Conservation (phyloP, 163 green algal genomes). For the Scenedesmus sp. region DNA sequence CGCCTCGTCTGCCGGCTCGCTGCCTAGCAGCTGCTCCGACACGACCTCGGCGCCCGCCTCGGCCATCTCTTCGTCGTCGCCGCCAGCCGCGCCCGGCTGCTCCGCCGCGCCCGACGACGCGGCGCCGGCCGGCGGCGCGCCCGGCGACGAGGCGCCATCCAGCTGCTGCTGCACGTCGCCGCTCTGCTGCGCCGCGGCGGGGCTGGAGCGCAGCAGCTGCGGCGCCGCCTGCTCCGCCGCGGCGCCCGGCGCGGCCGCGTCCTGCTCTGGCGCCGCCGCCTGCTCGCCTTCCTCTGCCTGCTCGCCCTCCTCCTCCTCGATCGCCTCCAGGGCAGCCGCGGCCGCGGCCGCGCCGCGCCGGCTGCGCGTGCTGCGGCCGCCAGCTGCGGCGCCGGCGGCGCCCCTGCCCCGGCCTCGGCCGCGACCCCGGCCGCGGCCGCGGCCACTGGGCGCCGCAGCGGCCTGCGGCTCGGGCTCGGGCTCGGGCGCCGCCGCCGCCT, state of each 20-base stretch:
- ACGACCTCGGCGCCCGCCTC: too few relatives aligned
- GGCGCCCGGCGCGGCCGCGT: too few relatives aligned
- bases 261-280: too few relatives aligned
- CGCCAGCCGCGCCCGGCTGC: too few relatives aligned
- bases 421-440: neutral
- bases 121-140: neutral
- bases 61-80: too few relatives aligned
- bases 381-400: neutral
- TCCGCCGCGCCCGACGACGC: too few relatives aligned
- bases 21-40: too few relatives aligned
- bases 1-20: too few relatives aligned
- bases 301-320: slow-evolving; percentile 22
- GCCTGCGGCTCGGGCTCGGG: neutral
- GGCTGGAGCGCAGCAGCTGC: too few relatives aligned
- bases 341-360: neutral
- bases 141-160: neutral
- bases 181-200: neutral
- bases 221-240: too few relatives aligned
- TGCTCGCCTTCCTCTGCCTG: neutral
- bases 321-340: slow-evolving; percentile 11
- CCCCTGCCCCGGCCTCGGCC: neutral
- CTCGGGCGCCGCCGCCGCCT: neutral
- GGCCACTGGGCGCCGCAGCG: neutral
- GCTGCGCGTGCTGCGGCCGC: slow-evolving; percentile 4
- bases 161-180: neutral